phyloP scores from a whole-genome alignment of 768 basidiomycete genomes.

The Aureoboletus auriporus region DNA sequence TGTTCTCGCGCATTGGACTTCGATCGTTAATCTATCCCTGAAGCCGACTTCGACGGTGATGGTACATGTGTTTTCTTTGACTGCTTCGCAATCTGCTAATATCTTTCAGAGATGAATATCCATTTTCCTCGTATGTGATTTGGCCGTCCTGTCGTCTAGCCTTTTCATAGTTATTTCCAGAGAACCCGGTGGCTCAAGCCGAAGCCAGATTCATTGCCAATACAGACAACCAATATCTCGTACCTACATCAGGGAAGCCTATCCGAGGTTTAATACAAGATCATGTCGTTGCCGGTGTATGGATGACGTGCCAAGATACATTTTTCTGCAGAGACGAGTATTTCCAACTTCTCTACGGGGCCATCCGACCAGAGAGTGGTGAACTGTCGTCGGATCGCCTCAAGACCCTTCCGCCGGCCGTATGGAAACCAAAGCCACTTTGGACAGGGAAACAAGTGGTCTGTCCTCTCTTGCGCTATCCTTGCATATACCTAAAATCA shows the following conservation, averaged over 20 bases:
- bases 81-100: slow-evolving; percentile 3
- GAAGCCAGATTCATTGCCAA: slow-evolving; percentile 95
- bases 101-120: slow-evolving; percentile 88
- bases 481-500: slow-evolving; percentile 1
- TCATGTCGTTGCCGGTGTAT: slow-evolving; percentile 97
- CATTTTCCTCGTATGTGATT: slow-evolving; percentile 88
- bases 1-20: neutral
- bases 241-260: slow-evolving; percentile 96
- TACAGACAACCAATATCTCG: slow-evolving; percentile 98
- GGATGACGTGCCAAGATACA: slow-evolving; percentile 95
- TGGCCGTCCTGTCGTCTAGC: neutral
- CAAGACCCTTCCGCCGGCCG: slow-evolving; percentile 81
- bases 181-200: slow-evolving; percentile 92
- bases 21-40: slow-evolving; percentile 7
- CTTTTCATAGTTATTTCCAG: slow-evolving; percentile 36
- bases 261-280: slow-evolving; percentile 98
- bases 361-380: slow-evolving; percentile 85
- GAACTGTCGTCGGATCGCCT: slow-evolving; percentile 52
- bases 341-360: slow-evolving; percentile 92
- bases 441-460: slow-evolving; percentile 99
- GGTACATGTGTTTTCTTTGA: slow-evolving; percentile 39
- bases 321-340: slow-evolving; percentile 97
- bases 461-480: slow-evolving; percentile 23
- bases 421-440: slow-evolving; percentile 85
- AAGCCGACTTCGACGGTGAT: slow-evolving; percentile 92